Evolutionary conservation across 345 rosid genomes (phyloP).

Genomic region (Sonneratia alba): DNA sequence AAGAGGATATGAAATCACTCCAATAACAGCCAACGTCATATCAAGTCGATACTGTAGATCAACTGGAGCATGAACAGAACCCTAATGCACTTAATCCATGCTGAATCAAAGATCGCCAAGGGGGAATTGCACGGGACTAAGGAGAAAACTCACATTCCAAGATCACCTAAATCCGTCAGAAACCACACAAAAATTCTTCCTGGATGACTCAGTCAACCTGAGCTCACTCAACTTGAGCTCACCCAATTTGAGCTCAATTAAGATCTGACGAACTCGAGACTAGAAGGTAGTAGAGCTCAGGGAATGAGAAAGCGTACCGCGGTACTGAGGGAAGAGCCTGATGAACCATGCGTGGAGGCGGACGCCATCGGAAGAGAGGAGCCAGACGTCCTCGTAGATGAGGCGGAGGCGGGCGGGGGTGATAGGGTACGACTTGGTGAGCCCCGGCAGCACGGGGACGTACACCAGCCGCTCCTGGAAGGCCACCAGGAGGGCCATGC

Average conservation of each 20-base stretch:
- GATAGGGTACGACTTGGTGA: constrained; percentile 72
- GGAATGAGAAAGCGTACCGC: constrained; percentile 31
- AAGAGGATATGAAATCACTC: not conserved
- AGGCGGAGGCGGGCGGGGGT: constrained; percentile 80
- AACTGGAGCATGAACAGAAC: not conserved
- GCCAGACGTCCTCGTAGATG: constrained; percentile 88
- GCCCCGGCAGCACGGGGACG: constrained; percentile 92
- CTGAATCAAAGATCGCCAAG: not conserved
- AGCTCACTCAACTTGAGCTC: not conserved
- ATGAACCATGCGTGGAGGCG: constrained; percentile 97
- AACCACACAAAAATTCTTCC: not conserved
- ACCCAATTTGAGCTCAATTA: not conserved
- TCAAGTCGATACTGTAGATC: not conserved
- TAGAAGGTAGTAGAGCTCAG: not conserved
- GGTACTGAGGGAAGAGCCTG: constrained; percentile 68
- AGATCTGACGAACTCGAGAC: not conserved
- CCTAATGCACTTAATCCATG: not conserved
- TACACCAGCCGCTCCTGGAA: constrained; percentile 93
- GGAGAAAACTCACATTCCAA: not conserved
- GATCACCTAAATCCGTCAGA: not conserved
- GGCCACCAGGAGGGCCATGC: constrained; percentile 84
- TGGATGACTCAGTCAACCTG: not conserved
- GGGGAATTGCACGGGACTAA: not conserved
- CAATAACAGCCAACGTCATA: not conserved
- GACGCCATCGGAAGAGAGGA: constrained; percentile 80